These are phyloP conservation scores for Epicoccum nigrum DNA, from an alignment of 2,329 filamentous ascomycete species.

Conservation along the genomic window DNA sequence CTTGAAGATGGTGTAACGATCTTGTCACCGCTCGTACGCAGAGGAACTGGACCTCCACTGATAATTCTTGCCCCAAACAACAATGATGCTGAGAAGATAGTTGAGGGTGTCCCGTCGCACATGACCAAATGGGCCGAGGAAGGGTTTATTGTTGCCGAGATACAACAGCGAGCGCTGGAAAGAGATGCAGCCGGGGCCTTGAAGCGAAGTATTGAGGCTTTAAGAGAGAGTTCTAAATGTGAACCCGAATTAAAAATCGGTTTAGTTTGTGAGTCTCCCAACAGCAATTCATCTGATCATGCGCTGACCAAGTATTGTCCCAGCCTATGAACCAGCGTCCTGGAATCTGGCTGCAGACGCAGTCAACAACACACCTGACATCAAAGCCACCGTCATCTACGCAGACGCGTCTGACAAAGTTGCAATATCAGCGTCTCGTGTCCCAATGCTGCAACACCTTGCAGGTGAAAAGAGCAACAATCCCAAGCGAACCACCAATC, in stretches of 20 bases:
- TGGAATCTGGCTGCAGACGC: conserved; percentile 12
- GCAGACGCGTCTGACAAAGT: conserved; percentile 11
- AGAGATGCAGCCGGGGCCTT: conserved; percentile 3
- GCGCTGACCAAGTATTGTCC: background rate
- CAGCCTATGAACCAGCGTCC: conserved; percentile 14
- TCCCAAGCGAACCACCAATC: conserved; percentile 12
- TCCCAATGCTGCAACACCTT: conserved; percentile 30
- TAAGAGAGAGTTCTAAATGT: conserved; percentile 10
- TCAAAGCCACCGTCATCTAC: conserved; percentile 11
- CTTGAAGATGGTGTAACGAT: conserved; percentile 7
- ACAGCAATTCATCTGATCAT: background rate
- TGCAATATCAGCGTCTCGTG: conserved; percentile 4
- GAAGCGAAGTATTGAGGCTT: conserved; percentile 9
- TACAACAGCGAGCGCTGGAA: conserved; percentile 14
- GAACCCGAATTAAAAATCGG: conserved; percentile 10
- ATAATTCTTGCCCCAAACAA: conserved; percentile 15
- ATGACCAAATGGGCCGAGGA: conserved; percentile 71
- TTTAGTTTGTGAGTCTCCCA: conserved; percentile 4
- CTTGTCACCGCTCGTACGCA: conserved; percentile 13
- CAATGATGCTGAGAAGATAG: conserved; percentile 1
- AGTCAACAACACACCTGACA: conserved; percentile 1
- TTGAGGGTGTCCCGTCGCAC: conserved; percentile 21
- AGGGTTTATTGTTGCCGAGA: conserved; percentile 54
- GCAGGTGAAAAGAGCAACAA: conserved; percentile 26
- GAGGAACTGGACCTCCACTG: conserved; percentile 16